Conservation (phyloP, 805 yeast genomes). For the Dipodascus albidus region DNA sequence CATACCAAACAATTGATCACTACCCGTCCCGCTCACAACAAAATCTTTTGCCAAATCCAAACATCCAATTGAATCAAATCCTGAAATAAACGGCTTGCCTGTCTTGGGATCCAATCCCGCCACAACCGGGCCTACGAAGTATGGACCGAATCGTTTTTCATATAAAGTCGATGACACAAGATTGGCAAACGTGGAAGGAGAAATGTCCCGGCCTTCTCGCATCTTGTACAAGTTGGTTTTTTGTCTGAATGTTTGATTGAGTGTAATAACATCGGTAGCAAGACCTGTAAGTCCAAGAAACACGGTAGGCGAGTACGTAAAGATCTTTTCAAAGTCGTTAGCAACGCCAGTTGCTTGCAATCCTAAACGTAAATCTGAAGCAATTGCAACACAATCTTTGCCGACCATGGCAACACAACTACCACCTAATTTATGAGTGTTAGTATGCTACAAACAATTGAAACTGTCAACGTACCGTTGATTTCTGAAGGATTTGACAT, state of each 20-base stretch:
- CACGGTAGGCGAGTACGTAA: constrained; percentile 56
- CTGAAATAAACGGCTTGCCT: constrained; percentile 81
- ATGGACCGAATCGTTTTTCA: constrained; percentile 85
- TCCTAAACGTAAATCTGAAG: constrained; percentile 89
- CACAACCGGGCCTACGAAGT: constrained; percentile 91
- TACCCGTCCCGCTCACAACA: constrained; percentile 90
- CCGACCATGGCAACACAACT: constrained; percentile 98
- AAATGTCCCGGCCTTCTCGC: constrained; percentile 83
- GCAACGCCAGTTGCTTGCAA: constrained; percentile 87
- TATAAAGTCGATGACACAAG: constrained; percentile 83
- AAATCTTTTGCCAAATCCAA: constrained; percentile 92
- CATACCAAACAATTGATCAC: constrained; percentile 97
- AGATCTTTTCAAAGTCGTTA: constrained; percentile 86
- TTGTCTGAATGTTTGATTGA: constrained; percentile 65
- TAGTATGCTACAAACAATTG: background rate
- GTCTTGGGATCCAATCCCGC: constrained; percentile 86
- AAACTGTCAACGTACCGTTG: constrained; percentile 15
- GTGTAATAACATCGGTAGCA: constrained; percentile 86
- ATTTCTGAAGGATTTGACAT: constrained; percentile 30
- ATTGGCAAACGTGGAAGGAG: constrained; percentile 89
- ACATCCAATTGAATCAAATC: constrained; percentile 94
- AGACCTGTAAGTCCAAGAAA: constrained; percentile 90
- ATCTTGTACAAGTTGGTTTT: constrained; percentile 82
- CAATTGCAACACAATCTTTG: constrained; percentile 96
- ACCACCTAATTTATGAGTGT: constrained; percentile 51